These are phyloP conservation scores for Neckera pumila DNA, from an alignment of 225 moss, liverwort and hornwort species.

Conservation along the genomic window DNA sequence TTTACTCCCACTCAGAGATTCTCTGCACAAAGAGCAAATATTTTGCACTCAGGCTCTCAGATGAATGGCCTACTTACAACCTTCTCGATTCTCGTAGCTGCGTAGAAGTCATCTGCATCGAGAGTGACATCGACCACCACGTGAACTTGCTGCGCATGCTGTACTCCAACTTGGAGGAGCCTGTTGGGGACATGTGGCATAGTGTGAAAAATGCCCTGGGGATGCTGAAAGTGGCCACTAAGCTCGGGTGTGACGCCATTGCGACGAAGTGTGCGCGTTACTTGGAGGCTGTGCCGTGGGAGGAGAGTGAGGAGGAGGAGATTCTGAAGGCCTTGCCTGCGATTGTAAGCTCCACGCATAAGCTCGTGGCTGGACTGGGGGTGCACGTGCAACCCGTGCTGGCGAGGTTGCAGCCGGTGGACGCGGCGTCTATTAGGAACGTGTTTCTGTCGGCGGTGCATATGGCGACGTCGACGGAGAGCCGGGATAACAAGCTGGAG, in stretches of 20 bases:
- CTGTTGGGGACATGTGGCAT: constrained; percentile 62
- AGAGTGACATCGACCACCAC: constrained; percentile 71
- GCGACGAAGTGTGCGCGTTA: constrained; percentile 65
- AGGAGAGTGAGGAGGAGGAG: constrained; percentile 86
- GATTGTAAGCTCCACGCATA: constrained; percentile 25
- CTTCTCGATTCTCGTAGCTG: constrained; percentile 62
- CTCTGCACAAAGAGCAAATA: constrained; percentile 54
- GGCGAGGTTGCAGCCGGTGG: constrained; percentile 78
- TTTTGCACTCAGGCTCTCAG: constrained; percentile 55
- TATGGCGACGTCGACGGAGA: constrained; percentile 49
- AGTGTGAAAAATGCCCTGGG: constrained; percentile 75
- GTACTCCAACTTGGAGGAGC: constrained; percentile 48
- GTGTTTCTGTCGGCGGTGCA: constrained; percentile 66
- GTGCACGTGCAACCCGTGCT: constrained; percentile 50
- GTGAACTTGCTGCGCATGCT: constrained; percentile 66
- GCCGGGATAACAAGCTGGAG: constrained; percentile 6
- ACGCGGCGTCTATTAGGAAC: constrained; percentile 52
- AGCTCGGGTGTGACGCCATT: constrained; percentile 65
- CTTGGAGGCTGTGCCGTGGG: constrained; percentile 81
- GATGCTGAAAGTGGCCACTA: constrained; percentile 70
- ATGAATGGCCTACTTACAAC: constrained; percentile 66
- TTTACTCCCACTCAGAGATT: constrained; percentile 51
- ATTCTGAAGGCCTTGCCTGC: constrained; percentile 57
- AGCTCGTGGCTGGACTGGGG: constrained; percentile 35
- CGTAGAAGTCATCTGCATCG: constrained; percentile 58